Evolutionary conservation across 2,329 filamentous ascomycete species (phyloP), one percentile per base, ranked within the genome.

Genomic region (Neopestalotiopsis sp.): DNA sequence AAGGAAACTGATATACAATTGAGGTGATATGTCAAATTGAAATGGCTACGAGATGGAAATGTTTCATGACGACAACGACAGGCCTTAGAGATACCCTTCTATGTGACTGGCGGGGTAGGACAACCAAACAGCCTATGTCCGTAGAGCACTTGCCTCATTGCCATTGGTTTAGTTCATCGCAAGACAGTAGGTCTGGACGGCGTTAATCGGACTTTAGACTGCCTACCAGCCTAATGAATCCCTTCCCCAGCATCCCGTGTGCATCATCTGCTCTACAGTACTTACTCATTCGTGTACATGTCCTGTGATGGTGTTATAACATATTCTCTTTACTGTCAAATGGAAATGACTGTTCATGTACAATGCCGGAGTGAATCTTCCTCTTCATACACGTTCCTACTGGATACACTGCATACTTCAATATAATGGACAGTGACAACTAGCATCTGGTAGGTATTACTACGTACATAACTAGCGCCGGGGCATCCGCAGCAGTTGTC

Each of bases 61-160:
- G 61, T 45, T 64, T 45, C 61, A 64, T 64, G 61, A 64, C 61
- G 61, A 64, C 61, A 64, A 28, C 61, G 20, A 64, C 13, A 34
- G 32, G 61, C 20, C 34, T 40, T 34, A 24, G 20, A 17, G 38
- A 28, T 45, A 38, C 42, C 61, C 28, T 64, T 53, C 45, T 49
- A 64, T 64, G 61, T 32, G 61, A 49, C 40, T 64, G 61, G 61
- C 61, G 61, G 61, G 61, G 61, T 64, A 62, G 13, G 13, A 59
- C 30, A 32, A 12, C 9, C 28, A 14, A 12, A 38, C 34, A 38
- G 34, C 34, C 34, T 38, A 38, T 38, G 34, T 38, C 34, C 34
- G 45, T 53, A 20, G 9, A 9, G n/a, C n/a, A n/a, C 45, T 20
- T 20, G 45, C n/a, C 17, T 14, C 3, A 20, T 53, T n/a, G 9